phyloP scores from a whole-genome alignment of 768 basidiomycete species.

The Chlorophyllum brunneum region DNA sequence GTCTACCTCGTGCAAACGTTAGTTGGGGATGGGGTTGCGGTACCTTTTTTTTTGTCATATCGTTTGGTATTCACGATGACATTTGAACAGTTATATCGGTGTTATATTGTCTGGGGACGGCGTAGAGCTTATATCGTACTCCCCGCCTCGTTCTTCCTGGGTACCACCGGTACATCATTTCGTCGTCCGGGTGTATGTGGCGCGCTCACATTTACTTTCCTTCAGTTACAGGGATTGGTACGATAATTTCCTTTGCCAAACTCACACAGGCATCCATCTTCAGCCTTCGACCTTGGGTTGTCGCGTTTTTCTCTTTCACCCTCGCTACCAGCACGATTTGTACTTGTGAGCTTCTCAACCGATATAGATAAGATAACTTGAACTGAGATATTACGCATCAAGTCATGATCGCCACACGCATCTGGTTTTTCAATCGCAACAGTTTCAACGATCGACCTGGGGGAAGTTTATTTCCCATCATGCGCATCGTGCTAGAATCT shows the following conservation, averaged over 20 bases:
- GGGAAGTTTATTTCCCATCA: constrained; percentile 21
- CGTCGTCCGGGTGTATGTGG: too few relatives aligned
- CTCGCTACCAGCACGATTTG: constrained; percentile 30
- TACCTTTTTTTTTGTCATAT: constrained; percentile 9
- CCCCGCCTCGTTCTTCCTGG: constrained; percentile 23
- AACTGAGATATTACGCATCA: background rate
- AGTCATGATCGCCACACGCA: constrained; percentile 5
- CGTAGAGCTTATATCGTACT: constrained; percentile 19
- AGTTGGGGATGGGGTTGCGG: constrained; percentile 29
- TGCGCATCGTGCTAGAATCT: constrained; percentile 30
- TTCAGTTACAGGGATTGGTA: constrained; percentile 16
- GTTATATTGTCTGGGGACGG: constrained; percentile 28
- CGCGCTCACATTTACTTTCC: background rate
- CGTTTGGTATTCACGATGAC: background rate
- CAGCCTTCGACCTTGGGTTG: constrained; percentile 28
- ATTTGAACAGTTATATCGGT: constrained; percentile 22
- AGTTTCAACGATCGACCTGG: background rate
- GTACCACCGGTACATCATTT: constrained; percentile 19
- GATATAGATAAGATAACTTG: background rate
- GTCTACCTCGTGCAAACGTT: constrained; percentile 31
- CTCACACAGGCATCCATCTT: constrained; percentile 26
- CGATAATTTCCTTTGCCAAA: constrained; percentile 21
- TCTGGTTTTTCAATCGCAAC: background rate
- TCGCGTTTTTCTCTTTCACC: constrained; percentile 31
- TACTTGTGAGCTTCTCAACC: constrained; percentile 20